phyloP scores from a whole-genome alignment of 257 asterid genomes.

The Agastache rugosa region DNA sequence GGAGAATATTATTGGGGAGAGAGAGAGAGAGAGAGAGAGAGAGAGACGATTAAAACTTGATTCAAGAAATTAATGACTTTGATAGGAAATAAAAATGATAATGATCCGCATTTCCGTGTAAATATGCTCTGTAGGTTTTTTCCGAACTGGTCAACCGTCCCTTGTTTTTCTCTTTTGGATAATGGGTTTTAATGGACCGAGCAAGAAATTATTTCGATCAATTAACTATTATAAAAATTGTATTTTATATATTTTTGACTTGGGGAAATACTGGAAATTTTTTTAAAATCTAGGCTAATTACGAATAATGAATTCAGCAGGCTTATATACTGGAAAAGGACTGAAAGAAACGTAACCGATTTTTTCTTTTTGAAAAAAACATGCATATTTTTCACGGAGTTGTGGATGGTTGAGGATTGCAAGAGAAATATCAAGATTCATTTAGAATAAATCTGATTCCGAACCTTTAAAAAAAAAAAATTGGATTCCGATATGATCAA shows the following conservation, averaged over 20 bases:
- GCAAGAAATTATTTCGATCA: not conserved
- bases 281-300: no score
- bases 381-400: not conserved
- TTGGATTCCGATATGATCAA: no score
- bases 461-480: no score
- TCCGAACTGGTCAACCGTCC: not conserved
- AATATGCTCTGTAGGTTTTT: not conserved
- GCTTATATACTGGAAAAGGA: not conserved
- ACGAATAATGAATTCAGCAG: no score
- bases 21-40: not conserved
- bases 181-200: not conserved
- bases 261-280: no score
- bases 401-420: no score
- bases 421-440: not conserved
- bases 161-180: conserved; percentile 4
- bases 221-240: no score
- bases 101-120: not conserved
- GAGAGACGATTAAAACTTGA: not conserved
- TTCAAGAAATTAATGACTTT: not conserved
- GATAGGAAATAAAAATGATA: conserved; percentile 6
- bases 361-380: not conserved
- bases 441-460: no score
- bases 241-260: no score
- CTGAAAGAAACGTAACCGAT: not conserved
- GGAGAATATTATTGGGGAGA: not conserved